A percentile compares a stretch with the other conserved stretches of the same genome.
Conservation (phyloP, 306 rosid genomes). For the Citrullus colocynthis region DNA sequence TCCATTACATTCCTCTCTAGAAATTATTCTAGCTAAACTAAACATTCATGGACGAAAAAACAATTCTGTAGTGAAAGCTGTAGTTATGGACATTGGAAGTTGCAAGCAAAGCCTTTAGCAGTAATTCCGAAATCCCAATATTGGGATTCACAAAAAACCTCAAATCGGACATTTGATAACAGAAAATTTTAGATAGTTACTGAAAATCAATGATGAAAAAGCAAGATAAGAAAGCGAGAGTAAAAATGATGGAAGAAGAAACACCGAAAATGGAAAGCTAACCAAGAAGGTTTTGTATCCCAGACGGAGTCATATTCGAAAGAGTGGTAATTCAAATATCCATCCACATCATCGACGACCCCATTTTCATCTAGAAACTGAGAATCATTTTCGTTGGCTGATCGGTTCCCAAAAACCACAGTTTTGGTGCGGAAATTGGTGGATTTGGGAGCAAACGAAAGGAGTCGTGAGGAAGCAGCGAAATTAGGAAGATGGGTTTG, state of each 20-base stretch:
- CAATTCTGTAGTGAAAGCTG: neutral
- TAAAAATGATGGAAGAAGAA: neutral
- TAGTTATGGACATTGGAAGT: neutral
- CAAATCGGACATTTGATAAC: neutral
- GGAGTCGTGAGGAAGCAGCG: neutral
- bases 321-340: slow-evolving; percentile 63
- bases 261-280: neutral
- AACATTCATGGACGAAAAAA: neutral
- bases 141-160: neutral
- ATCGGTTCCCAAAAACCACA: slow-evolving; percentile 18
- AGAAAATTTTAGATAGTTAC: neutral
- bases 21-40: neutral
- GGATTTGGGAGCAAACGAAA: slow-evolving; percentile 15
- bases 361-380: slow-evolving; percentile 54
- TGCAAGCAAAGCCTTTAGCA: neutral
- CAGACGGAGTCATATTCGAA: slow-evolving; percentile 92
- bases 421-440: slow-evolving; percentile 3
- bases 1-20: neutral
- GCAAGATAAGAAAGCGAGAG: neutral
- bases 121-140: neutral
- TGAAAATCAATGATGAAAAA: neutral
- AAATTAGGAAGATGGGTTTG: slow-evolving; percentile 17
- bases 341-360: slow-evolving; percentile 70
- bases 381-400: slow-evolving; percentile 30
- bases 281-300: slow-evolving; percentile 97